phyloP scores from a whole-genome alignment of 805 yeast species.

The Yarrowia sp. region DNA sequence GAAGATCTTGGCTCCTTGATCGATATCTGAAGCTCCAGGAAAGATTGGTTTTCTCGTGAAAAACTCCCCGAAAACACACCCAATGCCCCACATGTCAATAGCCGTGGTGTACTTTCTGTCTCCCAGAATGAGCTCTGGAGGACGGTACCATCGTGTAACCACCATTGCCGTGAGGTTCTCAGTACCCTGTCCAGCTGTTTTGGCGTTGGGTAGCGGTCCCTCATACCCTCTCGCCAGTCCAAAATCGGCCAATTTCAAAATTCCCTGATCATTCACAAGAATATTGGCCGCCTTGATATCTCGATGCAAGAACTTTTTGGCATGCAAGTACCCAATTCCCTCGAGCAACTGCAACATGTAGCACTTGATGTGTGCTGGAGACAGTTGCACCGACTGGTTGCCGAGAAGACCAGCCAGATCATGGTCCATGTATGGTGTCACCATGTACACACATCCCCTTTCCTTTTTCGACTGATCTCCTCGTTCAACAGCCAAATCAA shows the following conservation, averaged over 20 bases:
- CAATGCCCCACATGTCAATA: slow-evolving; percentile 96
- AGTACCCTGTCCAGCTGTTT: slow-evolving; percentile 45
- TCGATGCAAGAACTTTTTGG: slow-evolving; percentile 62
- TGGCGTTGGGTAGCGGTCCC: slow-evolving; percentile 56
- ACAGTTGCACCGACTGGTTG: slow-evolving; percentile 58
- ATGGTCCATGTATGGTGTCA: slow-evolving; percentile 86
- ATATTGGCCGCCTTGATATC: slow-evolving; percentile 97
- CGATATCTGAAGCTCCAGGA: slow-evolving; percentile 80
- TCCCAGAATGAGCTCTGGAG: slow-evolving; percentile 89
- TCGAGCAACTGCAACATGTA: slow-evolving; percentile 71
- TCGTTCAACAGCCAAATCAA: slow-evolving; percentile 70
- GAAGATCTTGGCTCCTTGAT: slow-evolving; percentile 82
- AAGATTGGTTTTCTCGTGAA: slow-evolving; percentile 78
- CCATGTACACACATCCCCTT: slow-evolving; percentile 65
- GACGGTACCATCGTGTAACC: slow-evolving; percentile 96
- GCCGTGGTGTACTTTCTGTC: slow-evolving; percentile 87
- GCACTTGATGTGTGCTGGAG: slow-evolving; percentile 73
- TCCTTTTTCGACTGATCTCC: slow-evolving; percentile 35
- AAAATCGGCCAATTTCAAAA: slow-evolving; percentile 89
- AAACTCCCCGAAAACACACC: slow-evolving; percentile 92
- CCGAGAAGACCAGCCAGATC: slow-evolving; percentile 88
- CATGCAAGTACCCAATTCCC: slow-evolving; percentile 82
- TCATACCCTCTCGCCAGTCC: slow-evolving; percentile 81
- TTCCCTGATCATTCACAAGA: slow-evolving; percentile 70
- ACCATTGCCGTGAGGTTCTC: slow-evolving; percentile 62